phyloP scores from a whole-genome alignment of 2,329 filamentous ascomycete genomes.

The Botrytis cinerea region DNA sequence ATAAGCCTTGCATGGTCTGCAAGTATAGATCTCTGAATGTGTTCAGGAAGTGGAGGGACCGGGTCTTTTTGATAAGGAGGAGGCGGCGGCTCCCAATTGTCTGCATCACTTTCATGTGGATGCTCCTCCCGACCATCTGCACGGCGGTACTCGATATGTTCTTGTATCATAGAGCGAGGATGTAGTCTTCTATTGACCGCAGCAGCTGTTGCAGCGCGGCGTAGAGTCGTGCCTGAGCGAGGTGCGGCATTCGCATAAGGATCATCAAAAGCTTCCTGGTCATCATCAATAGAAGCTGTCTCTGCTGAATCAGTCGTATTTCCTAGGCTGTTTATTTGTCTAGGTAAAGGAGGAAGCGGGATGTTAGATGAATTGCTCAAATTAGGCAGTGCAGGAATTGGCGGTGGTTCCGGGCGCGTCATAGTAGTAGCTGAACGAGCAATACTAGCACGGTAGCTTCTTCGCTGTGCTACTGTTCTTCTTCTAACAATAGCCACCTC shows the following conservation, averaged over 20 bases:
- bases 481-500: conserved; percentile 79
- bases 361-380: conserved; percentile 29
- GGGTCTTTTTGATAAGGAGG: conserved; percentile 73
- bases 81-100: conserved; percentile 85
- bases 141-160: conserved; percentile 63
- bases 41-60: conserved; percentile 42
- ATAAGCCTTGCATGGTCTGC: conserved; percentile 37
- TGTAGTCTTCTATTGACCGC: conserved; percentile 70
- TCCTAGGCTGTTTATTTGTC: conserved; percentile 31
- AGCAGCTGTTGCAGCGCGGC: conserved; percentile 74
- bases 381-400: conserved; percentile 34
- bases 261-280: conserved; percentile 60
- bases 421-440: conserved; percentile 52
- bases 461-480: conserved; percentile 67
- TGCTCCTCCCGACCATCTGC: conserved; percentile 71
- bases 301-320: conserved; percentile 31
- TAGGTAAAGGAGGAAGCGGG: conserved; percentile 27
- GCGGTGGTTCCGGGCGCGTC: conserved; percentile 29
- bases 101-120: conserved; percentile 83
- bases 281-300: conserved; percentile 39
- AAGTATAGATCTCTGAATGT: conserved; percentile 41
- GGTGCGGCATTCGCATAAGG: conserved; percentile 74
- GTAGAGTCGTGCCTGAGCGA: conserved; percentile 68
- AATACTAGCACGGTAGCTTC: conserved; percentile 50
- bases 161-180: conserved; percentile 55